Base-by-base conservation (phyloP, 225 moss, liverwort and hornwort genomes). In the Rhytidiadelphus loreus region DNA sequence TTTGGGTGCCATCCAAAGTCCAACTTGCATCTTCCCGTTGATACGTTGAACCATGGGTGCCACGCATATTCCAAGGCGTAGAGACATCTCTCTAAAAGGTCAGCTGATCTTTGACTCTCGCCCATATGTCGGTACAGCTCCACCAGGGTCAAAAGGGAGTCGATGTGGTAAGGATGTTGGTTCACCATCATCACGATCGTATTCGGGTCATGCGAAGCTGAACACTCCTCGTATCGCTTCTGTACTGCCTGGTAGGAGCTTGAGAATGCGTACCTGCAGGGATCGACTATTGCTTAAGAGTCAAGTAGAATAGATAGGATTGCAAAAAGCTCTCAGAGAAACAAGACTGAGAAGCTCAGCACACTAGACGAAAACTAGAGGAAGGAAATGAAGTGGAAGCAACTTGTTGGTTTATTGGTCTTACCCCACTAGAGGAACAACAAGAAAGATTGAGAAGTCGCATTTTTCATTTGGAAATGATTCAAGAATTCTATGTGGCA, bases 121-220 rank as follows among this genome's bases (percentile, higher is more conserved):
- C 98, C 98, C 96, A 96, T 96, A 70, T 96, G 97, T 87, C 94
- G 94, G 92, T 95, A 94, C 4, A 97, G 88, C 86, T 98, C 98
- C 37, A 95, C 92, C 50, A 98, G 77, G 74, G 98, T 96, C 43
- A 97, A 88, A 73, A 98, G 92, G 37, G 98, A 95, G 88, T 98
- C 97, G 43, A 98, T 87, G 60, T 98, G 98, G 91, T 96, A 98
- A 44, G 98, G 98, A 87, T 98, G 97, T 41, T 90, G 93, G 76
- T 95, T 94, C 58, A 97, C 91, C 66, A 98, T 89, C 91, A 94
- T 93, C 19, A 92, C 89, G 56, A 98, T 95, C 37, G 92, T 92
- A 74, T 96, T 96, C 86, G 95, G 96, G 87, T 98, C 94, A 86
- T 97, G 96, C 48, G 96, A 95, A 50, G 92, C 89, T 44, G 95